These are phyloP conservation scores for Corchorus capsularis DNA, from an alignment of 345 rosid genomes.

Conservation along the genomic window DNA sequence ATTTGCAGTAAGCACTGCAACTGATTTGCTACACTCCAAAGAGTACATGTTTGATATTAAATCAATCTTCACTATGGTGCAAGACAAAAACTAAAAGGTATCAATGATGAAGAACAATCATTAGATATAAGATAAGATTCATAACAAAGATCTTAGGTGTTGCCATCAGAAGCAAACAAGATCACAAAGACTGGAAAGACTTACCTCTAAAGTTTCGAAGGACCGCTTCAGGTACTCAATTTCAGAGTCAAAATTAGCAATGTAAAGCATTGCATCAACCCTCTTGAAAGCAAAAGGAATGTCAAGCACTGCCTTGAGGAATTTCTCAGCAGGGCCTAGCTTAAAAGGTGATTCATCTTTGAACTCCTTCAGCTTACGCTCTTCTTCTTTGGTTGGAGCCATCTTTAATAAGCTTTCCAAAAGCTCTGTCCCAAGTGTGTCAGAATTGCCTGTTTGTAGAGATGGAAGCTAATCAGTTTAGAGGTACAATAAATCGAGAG, in stretches of 20 bases:
- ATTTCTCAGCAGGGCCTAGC: conserved; percentile 92
- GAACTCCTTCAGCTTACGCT: conserved; percentile 70
- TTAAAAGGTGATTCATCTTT: conserved; percentile 75
- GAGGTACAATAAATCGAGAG: not conserved
- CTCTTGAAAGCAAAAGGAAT: conserved; percentile 92
- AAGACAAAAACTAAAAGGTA: not conserved
- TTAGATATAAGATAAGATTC: not conserved
- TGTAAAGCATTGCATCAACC: conserved; percentile 86
- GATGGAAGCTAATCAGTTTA: not conserved
- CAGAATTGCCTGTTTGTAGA: conserved; percentile 69
- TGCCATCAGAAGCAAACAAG: not conserved
- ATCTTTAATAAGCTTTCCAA: conserved; percentile 89
- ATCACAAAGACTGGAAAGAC: not conserved
- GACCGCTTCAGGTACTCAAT: conserved; percentile 75
- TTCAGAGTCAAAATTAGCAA: conserved; percentile 88
- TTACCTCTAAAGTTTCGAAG: conserved; percentile 79
- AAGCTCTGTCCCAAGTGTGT: conserved; percentile 86
- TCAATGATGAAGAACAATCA: not conserved
- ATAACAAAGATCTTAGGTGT: not conserved
- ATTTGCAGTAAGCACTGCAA: not conserved
- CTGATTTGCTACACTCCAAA: not conserved
- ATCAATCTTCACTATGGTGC: not conserved
- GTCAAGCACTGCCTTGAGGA: conserved; percentile 76
- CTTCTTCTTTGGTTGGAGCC: conserved; percentile 96
- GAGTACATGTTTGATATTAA: not conserved